phyloP scores from a whole-genome alignment of 2,329 filamentous ascomycete genomes.

The Aspergillus glaucus region DNA sequence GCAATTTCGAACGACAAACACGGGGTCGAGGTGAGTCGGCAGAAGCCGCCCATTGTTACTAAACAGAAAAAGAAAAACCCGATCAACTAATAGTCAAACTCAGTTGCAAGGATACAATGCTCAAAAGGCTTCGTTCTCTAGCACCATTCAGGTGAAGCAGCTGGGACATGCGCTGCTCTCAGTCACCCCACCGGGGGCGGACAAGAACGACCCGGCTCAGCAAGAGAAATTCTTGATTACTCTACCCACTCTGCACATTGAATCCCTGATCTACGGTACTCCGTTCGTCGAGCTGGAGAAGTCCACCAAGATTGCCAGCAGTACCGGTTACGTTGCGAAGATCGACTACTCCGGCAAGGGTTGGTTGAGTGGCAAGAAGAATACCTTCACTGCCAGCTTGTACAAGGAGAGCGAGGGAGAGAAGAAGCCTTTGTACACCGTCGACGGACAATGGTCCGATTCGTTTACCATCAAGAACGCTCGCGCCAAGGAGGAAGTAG shows the following conservation, averaged over 20 bases:
- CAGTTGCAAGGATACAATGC: slow-evolving; percentile 78
- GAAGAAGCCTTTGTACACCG: slow-evolving; percentile 66
- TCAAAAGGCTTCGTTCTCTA: slow-evolving; percentile 90
- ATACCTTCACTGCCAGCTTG: slow-evolving; percentile 71
- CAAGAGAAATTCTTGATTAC: slow-evolving; percentile 80
- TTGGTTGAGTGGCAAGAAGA: slow-evolving; percentile 95
- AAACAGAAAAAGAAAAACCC: neutral
- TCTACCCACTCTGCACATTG: slow-evolving; percentile 84
- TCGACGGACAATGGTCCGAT: slow-evolving; percentile 86
- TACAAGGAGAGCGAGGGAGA: slow-evolving; percentile 62
- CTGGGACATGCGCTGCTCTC: slow-evolving; percentile 82
- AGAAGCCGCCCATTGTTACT: neutral
- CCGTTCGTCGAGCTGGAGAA: slow-evolving; percentile 90
- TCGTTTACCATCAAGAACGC: slow-evolving; percentile 71
- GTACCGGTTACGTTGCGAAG: slow-evolving; percentile 77
- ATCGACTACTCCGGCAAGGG: slow-evolving; percentile 92
- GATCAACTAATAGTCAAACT: neutral
- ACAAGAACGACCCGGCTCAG: slow-evolving; percentile 33
- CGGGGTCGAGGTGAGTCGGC: slow-evolving; percentile 54
- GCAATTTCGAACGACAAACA: slow-evolving; percentile 81
- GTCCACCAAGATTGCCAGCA: slow-evolving; percentile 77
- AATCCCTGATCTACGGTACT: slow-evolving; percentile 67
- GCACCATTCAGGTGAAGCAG: slow-evolving; percentile 92
- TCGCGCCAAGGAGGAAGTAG: slow-evolving; percentile 46
- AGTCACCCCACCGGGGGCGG: slow-evolving; percentile 51